Base-by-base conservation (phyloP, 306 rosid genomes). In the Hippophae gyantsensis region DNA sequence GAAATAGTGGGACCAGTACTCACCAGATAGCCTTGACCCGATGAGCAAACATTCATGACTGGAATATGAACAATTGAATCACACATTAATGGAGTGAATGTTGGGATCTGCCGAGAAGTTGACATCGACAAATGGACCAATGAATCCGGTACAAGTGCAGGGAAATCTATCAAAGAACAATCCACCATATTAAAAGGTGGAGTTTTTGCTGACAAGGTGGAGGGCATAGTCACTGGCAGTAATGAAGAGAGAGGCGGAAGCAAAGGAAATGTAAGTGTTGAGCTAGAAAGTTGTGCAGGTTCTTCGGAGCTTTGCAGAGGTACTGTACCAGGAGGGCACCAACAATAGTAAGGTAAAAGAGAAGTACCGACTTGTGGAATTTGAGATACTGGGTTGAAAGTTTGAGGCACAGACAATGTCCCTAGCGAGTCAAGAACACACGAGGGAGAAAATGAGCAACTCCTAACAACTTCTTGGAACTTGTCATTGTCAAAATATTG, bases 41-140 rank as follows among this genome's bases (percentile, higher is more conserved):
- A 88, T 32, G 99, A 93, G 78, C 97, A 93, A 52, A 88, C 76
- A 43, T 86, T 97, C 62, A 93, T 88, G 40, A 93, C 82, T 23
- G 99, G 99, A 61, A 88, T 57, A 45, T 93, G 99, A 65, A 93
- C 97, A 63, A 93, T 82, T 58, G 99, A 86, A 61, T 93, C 99
- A 61, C 99, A 88, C 72, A 93, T 82, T 47, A 93, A 74, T 9
- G 99, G 99, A 9, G 85, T 93, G 76, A 93, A 93, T 40, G 85
- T 86, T 40, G 87, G 97, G 71, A 88, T 82, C 74, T 84, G 96
- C 82, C 85, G 95, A 62, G 95, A 76, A 60, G 85, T 62, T 49
- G 88, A 82, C 50, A 81, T 61, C 0, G 96, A 74, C 65, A 93
- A 65, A 69, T 85, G 78, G 51, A 86, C 79, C 71, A 88, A 64